Base-by-base conservation (phyloP, 495 filamentous ascomycete genomes). In the Pyronema omphalodes region DNA sequence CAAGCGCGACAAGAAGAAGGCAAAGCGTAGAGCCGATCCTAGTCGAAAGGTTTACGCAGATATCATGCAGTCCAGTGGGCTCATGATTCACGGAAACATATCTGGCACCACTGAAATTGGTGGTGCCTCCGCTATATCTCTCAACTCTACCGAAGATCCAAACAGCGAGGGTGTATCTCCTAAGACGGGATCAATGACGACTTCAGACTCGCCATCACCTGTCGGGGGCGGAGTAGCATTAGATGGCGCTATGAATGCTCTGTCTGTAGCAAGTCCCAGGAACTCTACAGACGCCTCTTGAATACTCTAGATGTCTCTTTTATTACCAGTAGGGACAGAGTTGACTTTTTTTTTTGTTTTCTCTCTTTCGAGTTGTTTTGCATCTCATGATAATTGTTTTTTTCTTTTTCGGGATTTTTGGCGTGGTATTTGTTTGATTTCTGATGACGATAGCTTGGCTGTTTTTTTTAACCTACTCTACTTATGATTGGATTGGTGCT, bases 1-100 rank as follows among this genome's bases (percentile, higher is more conserved):
- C 51, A 93, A 95, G 70, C 83, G 91, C 5, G 76, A 81, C 58
- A 94, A 93, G 69, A 93, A 93, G 67, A 94, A 93, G 67, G 75
- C 76, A 56, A 94, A 94, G 71, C 83, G 91, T 33, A 76, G 78
- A 11, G 76, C 79, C 44, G 86, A 96, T 56, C 86, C 88, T 6
- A 72, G 67, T 35, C 74, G 91, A 44, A 81, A 82, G 57, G 82
- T 77, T 51, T 98, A 98, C 68, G 76, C 79, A 39, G 76, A 82
- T 47, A 86, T 95, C 52, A 67, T 95, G 9, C 77, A 83, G 33
- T 59, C 41, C 17, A 15, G 11, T 17, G 58, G 55, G 11, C 44
- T 63, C 9, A 63, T 45, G 57, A 63, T 51, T 35, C 60, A 63
- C 44, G 55, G 54, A 11, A 63, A 63, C n/a, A 23, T 61, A 50